Evolutionary conservation across 2,329 filamentous ascomycete genomes (phyloP).

Genomic region (Penicillium aurantiogriseum): DNA sequence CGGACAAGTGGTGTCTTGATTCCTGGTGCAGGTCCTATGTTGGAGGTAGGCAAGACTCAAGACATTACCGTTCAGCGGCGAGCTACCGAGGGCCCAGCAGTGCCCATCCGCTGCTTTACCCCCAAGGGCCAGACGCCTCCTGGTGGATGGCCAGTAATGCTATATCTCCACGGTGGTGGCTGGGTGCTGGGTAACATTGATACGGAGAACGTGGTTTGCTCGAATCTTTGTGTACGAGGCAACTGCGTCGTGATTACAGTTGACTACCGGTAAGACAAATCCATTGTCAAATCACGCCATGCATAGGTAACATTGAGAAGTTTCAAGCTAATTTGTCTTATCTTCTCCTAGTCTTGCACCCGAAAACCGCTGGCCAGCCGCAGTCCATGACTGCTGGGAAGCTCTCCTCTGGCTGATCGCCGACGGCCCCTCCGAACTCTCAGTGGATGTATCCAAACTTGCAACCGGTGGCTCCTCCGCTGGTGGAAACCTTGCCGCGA

Average conservation of each 20-base stretch:
- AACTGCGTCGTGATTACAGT: slow-evolving; percentile 56
- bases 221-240: slow-evolving; percentile 53
- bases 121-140: slow-evolving; percentile 46
- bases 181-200: slow-evolving; percentile 60
- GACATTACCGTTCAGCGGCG: slow-evolving; percentile 47
- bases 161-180: slow-evolving; percentile 60
- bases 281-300: background rate
- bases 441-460: slow-evolving; percentile 46
- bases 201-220: slow-evolving; percentile 58
- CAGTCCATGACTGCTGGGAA: slow-evolving; percentile 59
- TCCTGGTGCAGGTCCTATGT: slow-evolving; percentile 51
- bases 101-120: slow-evolving; percentile 53
- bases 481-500: slow-evolving; percentile 53
- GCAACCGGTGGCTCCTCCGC: slow-evolving; percentile 54
- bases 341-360: slow-evolving; percentile 50
- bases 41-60: slow-evolving; percentile 49
- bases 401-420: slow-evolving; percentile 51
- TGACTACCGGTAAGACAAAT: slow-evolving; percentile 51
- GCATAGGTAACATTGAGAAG: background rate
- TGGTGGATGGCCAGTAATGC: slow-evolving; percentile 54
- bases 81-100: slow-evolving; percentile 49
- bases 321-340: background rate
- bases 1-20: slow-evolving; percentile 53
- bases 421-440: slow-evolving; percentile 36
- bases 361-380: slow-evolving; percentile 57